phyloP scores from a whole-genome alignment of 768 basidiomycete genomes.

The Suillus luteus region DNA sequence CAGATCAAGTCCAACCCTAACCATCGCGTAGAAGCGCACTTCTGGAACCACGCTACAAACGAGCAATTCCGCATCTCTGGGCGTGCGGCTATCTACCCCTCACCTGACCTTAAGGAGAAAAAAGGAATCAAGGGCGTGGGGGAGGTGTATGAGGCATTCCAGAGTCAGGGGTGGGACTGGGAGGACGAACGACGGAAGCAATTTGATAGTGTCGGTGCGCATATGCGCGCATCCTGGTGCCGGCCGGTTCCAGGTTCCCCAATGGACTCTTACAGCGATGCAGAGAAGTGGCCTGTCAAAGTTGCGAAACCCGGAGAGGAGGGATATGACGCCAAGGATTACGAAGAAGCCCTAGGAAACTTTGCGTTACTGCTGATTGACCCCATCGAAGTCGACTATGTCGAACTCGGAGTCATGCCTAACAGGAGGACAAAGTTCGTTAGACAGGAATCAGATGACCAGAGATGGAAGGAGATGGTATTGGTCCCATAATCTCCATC shows the following conservation, averaged over 20 bases:
- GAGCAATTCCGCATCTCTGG: slow-evolving; percentile 79
- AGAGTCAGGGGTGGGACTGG: slow-evolving; percentile 50
- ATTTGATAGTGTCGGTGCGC: slow-evolving; percentile 59
- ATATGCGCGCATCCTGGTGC: slow-evolving; percentile 74
- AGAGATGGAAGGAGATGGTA: slow-evolving; percentile 59
- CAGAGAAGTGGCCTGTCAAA: slow-evolving; percentile 59
- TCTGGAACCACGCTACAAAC: slow-evolving; percentile 68
- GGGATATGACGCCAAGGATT: slow-evolving; percentile 46
- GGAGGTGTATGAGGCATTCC: slow-evolving; percentile 36
- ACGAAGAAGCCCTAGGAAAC: slow-evolving; percentile 59
- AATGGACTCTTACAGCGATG: slow-evolving; percentile 54
- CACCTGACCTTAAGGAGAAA: slow-evolving; percentile 16
- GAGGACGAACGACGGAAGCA: slow-evolving; percentile 59
- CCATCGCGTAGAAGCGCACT: slow-evolving; percentile 56
- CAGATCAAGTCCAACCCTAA: slow-evolving; percentile 52
- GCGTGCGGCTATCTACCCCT: slow-evolving; percentile 48
- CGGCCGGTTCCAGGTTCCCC: slow-evolving; percentile 64
- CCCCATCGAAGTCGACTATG: slow-evolving; percentile 66
- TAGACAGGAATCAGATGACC: slow-evolving; percentile 38
- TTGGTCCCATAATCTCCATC: slow-evolving; percentile 54
- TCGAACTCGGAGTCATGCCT: slow-evolving; percentile 59
- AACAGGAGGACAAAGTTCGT: slow-evolving; percentile 60
- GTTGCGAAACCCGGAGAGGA: slow-evolving; percentile 52
- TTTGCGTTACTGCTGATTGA: slow-evolving; percentile 77
- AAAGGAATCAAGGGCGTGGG: slow-evolving; percentile 21